Base-by-base conservation (phyloP, 768 basidiomycete genomes). In the Boletellus ananiceps region DNA sequence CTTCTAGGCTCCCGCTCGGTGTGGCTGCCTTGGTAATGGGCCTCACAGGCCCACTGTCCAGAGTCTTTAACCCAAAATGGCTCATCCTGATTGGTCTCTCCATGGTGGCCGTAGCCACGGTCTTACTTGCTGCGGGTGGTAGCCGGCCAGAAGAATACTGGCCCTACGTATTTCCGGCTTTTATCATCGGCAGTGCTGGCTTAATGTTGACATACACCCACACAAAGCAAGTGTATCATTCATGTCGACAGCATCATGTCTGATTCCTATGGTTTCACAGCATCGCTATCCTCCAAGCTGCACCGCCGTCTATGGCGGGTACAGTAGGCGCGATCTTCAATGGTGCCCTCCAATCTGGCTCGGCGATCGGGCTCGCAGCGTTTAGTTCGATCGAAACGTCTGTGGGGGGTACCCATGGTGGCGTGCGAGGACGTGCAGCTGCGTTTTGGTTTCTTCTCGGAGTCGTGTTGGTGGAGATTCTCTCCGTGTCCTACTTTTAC, bases 301-400 rank as follows among this genome's bases (percentile, higher is more conserved):
- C 71, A 5, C 79, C 79, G 5, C 49, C 74, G 7, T 67, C 69
- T 15, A 73, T 77, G 57, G 70, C 78, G 4, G 80, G 81, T 33
- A 76, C 74, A 4, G 71, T 80, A 13, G 77, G 77, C 18, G 81
- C 80, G 14, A 74, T 82, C 33, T 79, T 79, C 68, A 79, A 78
- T 47, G 71, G 73, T 19, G 75, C 76, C 13, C 71, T 80, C 2
- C 77, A 82, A 59, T 65, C 78, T 49, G 78, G 79, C 31, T 71
- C 71, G 8, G 80, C 81, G 7, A 65, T 77, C 18, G 78, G 77
- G 18, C 63, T 77, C 32, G 75, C 81, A 15, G 69, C 71, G 23
- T 69, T 79, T 19, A 72, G 61, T 31, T 74, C 77, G 15, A 79
- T 81, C 54, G 63, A 77, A 64, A 69, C 71, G 3, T 74, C 73